Percentiles rank a stretch among this genome's conserved stretches.
phyloP scores from a whole-genome alignment of 78 protist species.

The Dictyostelium capitatum region DNA sequence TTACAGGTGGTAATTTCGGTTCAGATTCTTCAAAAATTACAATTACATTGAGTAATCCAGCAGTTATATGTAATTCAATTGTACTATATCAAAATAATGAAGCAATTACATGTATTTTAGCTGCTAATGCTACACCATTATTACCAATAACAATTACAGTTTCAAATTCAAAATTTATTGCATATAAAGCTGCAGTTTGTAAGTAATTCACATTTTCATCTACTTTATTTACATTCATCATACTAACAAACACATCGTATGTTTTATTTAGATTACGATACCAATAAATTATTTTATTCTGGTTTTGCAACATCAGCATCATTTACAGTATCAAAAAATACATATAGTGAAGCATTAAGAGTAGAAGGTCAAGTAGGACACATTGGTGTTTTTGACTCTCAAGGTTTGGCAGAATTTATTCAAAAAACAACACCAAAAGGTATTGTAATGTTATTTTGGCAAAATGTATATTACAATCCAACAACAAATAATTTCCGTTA shows the following conservation, averaged over 20 bases:
- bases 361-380: slow-evolving; percentile 20
- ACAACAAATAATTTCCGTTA: neutral
- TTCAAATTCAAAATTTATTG: neutral
- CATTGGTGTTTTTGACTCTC: neutral
- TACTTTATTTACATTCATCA: no score
- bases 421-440: neutral
- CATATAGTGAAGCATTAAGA: neutral
- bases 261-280: neutral
- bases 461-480: neutral
- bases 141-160: slow-evolving; percentile 27
- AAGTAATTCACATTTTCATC: neutral
- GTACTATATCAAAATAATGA: neutral
- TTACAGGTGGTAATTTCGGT: slow-evolving; percentile 30
- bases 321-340: neutral
- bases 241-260: no score
- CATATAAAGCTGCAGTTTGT: slow-evolving; percentile 40
- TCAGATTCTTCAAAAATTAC: neutral
- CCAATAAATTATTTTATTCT: slow-evolving; percentile 6
- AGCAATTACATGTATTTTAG: slow-evolving; percentile 6
- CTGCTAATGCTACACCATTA: neutral
- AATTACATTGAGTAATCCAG: neutral
- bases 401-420: neutral
- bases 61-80: neutral
- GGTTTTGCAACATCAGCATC: slow-evolving; percentile 14
- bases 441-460: slow-evolving; percentile 4